Percentiles rank a stretch among this genome's conserved stretches.
Conservation (phyloP, 345 rosid genomes). For the Cardamine occulta region DNA sequence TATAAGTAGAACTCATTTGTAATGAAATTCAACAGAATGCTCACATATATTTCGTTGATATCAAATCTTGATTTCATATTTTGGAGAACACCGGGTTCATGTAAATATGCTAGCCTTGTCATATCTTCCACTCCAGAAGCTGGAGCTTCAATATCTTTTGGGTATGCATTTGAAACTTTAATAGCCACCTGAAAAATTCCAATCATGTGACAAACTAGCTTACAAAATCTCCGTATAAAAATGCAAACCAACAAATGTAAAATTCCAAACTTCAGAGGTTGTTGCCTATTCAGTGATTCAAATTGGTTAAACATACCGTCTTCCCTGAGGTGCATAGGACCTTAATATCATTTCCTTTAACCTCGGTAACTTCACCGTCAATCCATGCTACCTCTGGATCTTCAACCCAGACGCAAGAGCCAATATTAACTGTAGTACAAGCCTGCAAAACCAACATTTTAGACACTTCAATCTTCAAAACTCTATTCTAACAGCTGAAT, state of each 20-base stretch:
- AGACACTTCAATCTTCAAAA: neutral
- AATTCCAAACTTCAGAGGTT: neutral
- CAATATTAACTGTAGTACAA: slow-evolving; percentile 57
- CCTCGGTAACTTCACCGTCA: slow-evolving; percentile 81
- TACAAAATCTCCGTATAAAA: neutral
- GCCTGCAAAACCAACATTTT: slow-evolving; percentile 38
- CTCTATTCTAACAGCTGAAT: neutral
- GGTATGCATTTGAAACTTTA: slow-evolving; percentile 73
- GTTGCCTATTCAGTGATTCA: neutral
- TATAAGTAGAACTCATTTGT: neutral
- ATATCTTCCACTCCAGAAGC: slow-evolving; percentile 97
- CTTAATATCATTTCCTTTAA: slow-evolving; percentile 69
- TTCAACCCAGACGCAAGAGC: slow-evolving; percentile 91
- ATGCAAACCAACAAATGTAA: slow-evolving; percentile 1
- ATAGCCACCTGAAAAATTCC: slow-evolving; percentile 57
- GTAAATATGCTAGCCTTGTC: slow-evolving; percentile 96
- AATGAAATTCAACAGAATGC: slow-evolving; percentile 38
- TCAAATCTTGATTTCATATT: slow-evolving; percentile 93
- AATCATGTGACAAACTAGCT: neutral
- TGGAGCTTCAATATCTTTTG: slow-evolving; percentile 87
- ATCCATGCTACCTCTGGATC: slow-evolving; percentile 87
- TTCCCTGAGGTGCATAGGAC: slow-evolving; percentile 88
- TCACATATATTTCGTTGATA: slow-evolving; percentile 92
- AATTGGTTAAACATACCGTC: slow-evolving; percentile 54
- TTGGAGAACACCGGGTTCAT: slow-evolving; percentile 96